phyloP scores from a whole-genome alignment of 2,329 filamentous ascomycete genomes.

The Penicillium sp. region DNA sequence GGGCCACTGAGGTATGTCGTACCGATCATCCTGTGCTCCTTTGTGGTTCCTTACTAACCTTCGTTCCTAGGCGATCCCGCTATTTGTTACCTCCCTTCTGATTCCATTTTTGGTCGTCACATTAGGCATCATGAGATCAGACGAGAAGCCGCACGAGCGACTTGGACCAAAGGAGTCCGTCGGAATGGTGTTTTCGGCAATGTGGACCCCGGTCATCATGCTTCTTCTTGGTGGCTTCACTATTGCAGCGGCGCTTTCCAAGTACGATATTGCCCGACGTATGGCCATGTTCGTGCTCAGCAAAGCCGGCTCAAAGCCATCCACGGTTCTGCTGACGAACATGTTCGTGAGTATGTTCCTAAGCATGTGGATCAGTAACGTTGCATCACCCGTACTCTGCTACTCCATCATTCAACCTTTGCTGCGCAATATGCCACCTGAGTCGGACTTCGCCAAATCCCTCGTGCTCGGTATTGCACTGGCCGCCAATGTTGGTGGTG shows the following conservation, averaged over 20 bases:
- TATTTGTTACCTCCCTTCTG: constrained; percentile 92
- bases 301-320: constrained; percentile 89
- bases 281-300: constrained; percentile 95
- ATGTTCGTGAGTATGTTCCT: constrained; percentile 99
- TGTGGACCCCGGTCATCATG: constrained; percentile 99
- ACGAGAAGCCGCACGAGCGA: constrained; percentile 68
- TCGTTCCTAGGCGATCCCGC: constrained; percentile 72
- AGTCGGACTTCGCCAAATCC: constrained; percentile 91
- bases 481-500: constrained; percentile 92
- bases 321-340: constrained; percentile 89
- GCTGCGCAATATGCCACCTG: constrained; percentile 85
- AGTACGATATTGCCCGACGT: constrained; percentile 96
- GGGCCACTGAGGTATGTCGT: constrained; percentile 82
- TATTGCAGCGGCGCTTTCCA: constrained; percentile 89
- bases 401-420: constrained; percentile 98
- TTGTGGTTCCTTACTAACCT: constrained; percentile 8
- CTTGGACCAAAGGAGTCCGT: constrained; percentile 81
- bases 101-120: constrained; percentile 93
- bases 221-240: constrained; percentile 94
- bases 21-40: neutral
- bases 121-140: constrained; percentile 78
- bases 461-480: constrained; percentile 94
- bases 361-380: constrained; percentile 99
- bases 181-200: constrained; percentile 82
- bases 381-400: constrained; percentile 93